These are phyloP conservation scores for Coleophoma cylindrospora DNA, from an alignment of 2,329 filamentous ascomycete species.

Conservation along the genomic window DNA sequence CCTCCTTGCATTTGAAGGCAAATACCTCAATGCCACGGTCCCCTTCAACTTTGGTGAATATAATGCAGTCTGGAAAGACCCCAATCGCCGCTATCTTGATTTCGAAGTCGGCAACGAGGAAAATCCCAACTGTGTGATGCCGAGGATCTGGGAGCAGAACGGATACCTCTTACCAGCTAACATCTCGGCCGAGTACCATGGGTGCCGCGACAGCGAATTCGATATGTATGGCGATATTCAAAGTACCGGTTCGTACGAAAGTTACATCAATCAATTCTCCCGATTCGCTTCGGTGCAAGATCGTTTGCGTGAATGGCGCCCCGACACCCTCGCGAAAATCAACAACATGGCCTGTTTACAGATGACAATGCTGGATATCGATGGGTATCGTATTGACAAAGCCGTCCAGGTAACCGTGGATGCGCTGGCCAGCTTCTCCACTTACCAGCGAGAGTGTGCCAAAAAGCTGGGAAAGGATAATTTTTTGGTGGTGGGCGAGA, in stretches of 20 bases:
- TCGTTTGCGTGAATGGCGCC: constrained; percentile 58
- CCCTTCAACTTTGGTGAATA: constrained; percentile 35
- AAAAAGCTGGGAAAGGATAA: constrained; percentile 50
- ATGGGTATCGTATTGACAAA: constrained; percentile 64
- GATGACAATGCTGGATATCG: constrained; percentile 56
- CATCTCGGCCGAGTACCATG: constrained; percentile 32
- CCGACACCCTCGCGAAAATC: constrained; percentile 49
- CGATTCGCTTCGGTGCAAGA: constrained; percentile 66
- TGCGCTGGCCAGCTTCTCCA: constrained; percentile 51
- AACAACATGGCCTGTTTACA: constrained; percentile 58
- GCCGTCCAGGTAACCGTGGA: constrained; percentile 60
- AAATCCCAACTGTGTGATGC: not conserved
- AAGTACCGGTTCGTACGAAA: constrained; percentile 57
- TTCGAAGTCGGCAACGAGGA: not conserved
- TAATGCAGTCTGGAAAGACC: constrained; percentile 8
- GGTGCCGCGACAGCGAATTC: constrained; percentile 58
- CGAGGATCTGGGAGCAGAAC: not conserved
- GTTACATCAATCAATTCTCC: constrained; percentile 58
- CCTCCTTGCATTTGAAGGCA: constrained; percentile 55
- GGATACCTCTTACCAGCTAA: not conserved
- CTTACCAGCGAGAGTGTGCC: constrained; percentile 53
- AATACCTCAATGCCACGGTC: constrained; percentile 50
- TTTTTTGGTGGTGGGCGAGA: constrained; percentile 59
- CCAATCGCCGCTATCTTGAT: constrained; percentile 1
- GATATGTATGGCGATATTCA: constrained; percentile 56